These are phyloP conservation scores for Amylostereum areolatum DNA, from an alignment of 1,284 basidiomycete species.

Conservation along the genomic window DNA sequence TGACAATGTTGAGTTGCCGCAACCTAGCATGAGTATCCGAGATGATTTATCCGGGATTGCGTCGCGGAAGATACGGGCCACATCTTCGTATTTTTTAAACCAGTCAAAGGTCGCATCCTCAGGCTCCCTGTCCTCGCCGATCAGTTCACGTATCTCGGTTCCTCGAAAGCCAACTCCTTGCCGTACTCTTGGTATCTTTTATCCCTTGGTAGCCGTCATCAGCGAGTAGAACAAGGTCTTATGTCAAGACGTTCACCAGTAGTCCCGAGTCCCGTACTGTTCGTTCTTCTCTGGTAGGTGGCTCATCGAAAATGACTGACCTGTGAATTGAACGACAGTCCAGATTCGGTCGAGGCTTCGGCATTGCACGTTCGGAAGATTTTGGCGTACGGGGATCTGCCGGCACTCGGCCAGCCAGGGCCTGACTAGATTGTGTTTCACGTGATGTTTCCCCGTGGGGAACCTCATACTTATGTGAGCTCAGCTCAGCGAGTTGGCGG, in stretches of 20 bases:
- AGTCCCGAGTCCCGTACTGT: constrained; percentile 68
- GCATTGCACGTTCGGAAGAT: no score
- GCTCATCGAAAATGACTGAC: constrained; percentile 12
- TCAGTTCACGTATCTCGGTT: not conserved
- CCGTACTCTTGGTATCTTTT: constrained; percentile 62
- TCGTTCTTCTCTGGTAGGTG: constrained; percentile 63
- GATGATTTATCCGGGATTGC: constrained; percentile 62
- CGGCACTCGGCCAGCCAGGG: no score
- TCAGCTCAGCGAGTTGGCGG: no score
- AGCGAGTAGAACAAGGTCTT: not conserved
- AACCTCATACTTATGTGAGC: no score
- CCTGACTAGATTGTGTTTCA: no score
- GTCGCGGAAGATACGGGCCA: constrained; percentile 51
- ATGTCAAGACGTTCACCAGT: constrained; percentile 48
- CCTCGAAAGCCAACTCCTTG: constrained; percentile 2
- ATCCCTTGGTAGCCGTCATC: constrained; percentile 43
- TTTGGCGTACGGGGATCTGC: no score
- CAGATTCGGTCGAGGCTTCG: no score
- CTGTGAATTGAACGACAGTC: no score
- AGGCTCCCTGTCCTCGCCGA: constrained; percentile 44
- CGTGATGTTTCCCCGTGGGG: no score
- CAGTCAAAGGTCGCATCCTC: constrained; percentile 75
- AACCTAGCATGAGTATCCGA: constrained; percentile 83
- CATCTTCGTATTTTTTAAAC: constrained; percentile 74
- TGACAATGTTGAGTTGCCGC: constrained; percentile 82